Conservation (phyloP, 2,329 filamentous ascomycete species). For the Blastomyces emzantsi region DNA sequence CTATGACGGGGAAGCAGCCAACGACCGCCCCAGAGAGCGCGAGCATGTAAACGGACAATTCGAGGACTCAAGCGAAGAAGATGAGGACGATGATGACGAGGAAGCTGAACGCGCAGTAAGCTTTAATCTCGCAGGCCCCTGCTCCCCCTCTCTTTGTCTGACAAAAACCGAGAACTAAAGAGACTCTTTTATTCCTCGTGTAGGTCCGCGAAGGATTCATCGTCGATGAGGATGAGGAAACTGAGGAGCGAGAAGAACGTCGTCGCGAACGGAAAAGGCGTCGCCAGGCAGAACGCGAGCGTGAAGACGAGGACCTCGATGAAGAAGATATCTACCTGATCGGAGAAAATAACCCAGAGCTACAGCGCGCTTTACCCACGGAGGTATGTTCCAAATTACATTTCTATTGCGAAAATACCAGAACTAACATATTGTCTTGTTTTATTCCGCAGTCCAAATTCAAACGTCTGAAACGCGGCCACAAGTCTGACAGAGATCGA, state of each 20-base stretch:
- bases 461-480: constrained; percentile 91
- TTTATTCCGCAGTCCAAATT: constrained; percentile 61
- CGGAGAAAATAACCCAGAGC: constrained; percentile 66
- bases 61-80: constrained; percentile 85
- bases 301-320: constrained; percentile 76
- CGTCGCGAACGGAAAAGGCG: constrained; percentile 66
- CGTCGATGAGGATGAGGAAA: constrained; percentile 80
- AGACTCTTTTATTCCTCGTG: background rate
- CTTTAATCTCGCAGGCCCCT: constrained; percentile 5
- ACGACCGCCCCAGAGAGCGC: constrained; percentile 29
- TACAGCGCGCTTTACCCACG: constrained; percentile 55
- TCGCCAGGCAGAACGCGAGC: constrained; percentile 64
- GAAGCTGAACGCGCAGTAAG: constrained; percentile 69
- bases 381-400: constrained; percentile 50
- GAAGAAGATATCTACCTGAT: constrained; percentile 96
- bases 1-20: constrained; percentile 65
- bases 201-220: constrained; percentile 93
- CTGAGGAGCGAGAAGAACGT: constrained; percentile 54
- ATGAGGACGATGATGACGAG: constrained; percentile 85
- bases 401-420: background rate
- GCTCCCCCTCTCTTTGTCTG: background rate
- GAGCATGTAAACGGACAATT: constrained; percentile 41
- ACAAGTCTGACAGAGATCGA: constrained; percentile 56
- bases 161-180: background rate
- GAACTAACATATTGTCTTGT: background rate